Conservation (phyloP, 768 basidiomycete genomes). For the Tricholomella constricta region DNA sequence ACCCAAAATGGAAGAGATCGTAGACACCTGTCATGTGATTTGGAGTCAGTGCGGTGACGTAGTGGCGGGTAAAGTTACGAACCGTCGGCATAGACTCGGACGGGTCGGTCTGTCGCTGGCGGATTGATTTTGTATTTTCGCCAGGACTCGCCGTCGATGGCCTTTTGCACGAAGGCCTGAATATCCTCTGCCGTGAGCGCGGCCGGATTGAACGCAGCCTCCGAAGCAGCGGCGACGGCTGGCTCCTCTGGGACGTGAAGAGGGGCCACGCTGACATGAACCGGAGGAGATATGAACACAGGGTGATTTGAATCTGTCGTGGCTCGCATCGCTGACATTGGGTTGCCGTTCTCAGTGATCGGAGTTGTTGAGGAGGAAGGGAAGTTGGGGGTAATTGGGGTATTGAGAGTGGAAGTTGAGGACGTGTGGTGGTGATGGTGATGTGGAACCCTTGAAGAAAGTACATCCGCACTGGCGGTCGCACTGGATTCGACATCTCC, state of each 20-base stretch:
- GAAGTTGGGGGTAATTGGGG: slow-evolving; percentile 36
- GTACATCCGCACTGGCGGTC: slow-evolving; percentile 53
- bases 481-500: slow-evolving; percentile 85
- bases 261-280: slow-evolving; percentile 23
- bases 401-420: slow-evolving; percentile 55
- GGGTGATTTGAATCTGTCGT: slow-evolving; percentile 29
- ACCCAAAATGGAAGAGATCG: slow-evolving; percentile 98
- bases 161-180: slow-evolving; percentile 70
- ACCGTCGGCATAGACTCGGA: slow-evolving; percentile 95
- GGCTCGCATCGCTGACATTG: slow-evolving; percentile 22
- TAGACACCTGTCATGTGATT: slow-evolving; percentile 72
- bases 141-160: slow-evolving; percentile 68
- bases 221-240: slow-evolving; percentile 38
- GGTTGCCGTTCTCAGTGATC: slow-evolving; percentile 22
- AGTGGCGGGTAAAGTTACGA: slow-evolving; percentile 26
- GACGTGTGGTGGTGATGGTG: slow-evolving; percentile 46
- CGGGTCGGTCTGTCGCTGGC: slow-evolving; percentile 79
- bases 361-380: slow-evolving; percentile 27
- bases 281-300: slow-evolving; percentile 36
- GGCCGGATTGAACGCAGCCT: slow-evolving; percentile 60
- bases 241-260: slow-evolving; percentile 41
- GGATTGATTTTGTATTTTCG: slow-evolving; percentile 81
- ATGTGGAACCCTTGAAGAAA: slow-evolving; percentile 28
- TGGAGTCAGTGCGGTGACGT: slow-evolving; percentile 30
- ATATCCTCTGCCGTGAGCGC: slow-evolving; percentile 76